These are phyloP conservation scores for Phyllostachys edulis DNA, from an alignment of 176 grass and related monocot species.

Conservation along the genomic window DNA sequence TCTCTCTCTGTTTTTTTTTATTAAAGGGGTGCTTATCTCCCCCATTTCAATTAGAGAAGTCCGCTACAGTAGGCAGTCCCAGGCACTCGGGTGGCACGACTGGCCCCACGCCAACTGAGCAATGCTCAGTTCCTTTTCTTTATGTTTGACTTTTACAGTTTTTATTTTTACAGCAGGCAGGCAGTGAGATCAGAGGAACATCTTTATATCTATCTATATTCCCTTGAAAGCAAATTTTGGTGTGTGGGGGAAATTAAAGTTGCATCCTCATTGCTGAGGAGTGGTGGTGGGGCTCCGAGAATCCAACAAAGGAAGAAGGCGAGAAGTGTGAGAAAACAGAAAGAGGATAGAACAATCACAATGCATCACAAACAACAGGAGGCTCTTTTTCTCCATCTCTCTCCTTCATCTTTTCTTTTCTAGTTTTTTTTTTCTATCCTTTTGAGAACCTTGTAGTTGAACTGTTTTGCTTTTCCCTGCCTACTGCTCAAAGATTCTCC, in stretches of 20 bases:
- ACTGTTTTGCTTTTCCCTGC: conserved; percentile 58
- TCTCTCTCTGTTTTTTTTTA: too few species aligned
- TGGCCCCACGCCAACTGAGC: too few species aligned
- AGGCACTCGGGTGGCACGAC: too few species aligned
- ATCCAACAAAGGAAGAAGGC: conserved; percentile 63
- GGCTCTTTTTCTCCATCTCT: neutral
- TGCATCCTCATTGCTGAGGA: neutral
- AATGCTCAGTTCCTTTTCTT: too few species aligned
- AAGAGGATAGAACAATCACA: conserved; percentile 24
- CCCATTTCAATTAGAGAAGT: too few species aligned
- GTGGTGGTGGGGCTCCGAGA: conserved; percentile 59
- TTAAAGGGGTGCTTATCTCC: too few species aligned
- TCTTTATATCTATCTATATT: neutral
- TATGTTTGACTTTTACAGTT: neutral
- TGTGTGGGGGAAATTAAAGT: neutral
- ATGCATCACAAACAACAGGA: conserved; percentile 22
- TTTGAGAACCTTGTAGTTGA: conserved; percentile 74
- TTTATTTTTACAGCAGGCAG: conserved; percentile 7
- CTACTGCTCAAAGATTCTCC: conserved; percentile 92
- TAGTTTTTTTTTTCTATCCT: conserved; percentile 49
- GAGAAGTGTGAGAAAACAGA: conserved; percentile 46
- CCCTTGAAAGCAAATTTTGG: conserved; percentile 43
- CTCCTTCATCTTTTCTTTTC: neutral
- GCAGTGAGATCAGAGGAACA: conserved; percentile 6
- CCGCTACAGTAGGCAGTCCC: too few species aligned